A percentile compares a stretch with the other conserved stretches of the same genome.
Evolutionary conservation across 1,284 basidiomycete genomes (phyloP).

Genomic region (Moniliella sp.): DNA sequence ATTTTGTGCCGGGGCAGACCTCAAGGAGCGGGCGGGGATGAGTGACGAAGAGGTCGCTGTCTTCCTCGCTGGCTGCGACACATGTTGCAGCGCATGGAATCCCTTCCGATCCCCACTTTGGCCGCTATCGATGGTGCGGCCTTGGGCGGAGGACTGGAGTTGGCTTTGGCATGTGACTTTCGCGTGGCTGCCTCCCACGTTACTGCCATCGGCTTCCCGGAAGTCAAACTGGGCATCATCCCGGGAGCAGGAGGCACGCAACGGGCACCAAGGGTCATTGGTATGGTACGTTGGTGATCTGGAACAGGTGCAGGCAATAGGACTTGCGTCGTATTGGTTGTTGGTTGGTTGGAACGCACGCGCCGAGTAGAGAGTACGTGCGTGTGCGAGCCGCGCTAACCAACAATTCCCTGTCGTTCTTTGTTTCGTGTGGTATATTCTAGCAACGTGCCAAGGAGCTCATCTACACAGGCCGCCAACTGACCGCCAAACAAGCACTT

Average conservation of each 20-base stretch:
- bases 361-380: conserved; percentile 60
- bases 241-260: no score
- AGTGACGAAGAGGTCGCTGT: conserved; percentile 43
- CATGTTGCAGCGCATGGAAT: conserved; percentile 52
- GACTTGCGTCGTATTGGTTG: no score
- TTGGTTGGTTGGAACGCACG: no score
- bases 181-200: conserved; percentile 51
- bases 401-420: no score
- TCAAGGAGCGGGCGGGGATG: conserved; percentile 61
- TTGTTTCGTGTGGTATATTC: no score
- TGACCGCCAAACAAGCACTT: conserved; percentile 50
- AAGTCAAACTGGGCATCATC: conserved; percentile 69
- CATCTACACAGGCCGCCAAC: conserved; percentile 53
- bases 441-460: conserved; percentile 67
- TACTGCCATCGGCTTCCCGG: conserved; percentile 61
- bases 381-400: conserved; percentile 55
- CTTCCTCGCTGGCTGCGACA: conserved; percentile 58
- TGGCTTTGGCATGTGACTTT: conserved; percentile 67
- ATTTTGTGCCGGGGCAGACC: conserved; percentile 81
- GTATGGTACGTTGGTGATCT: no score
- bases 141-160: conserved; percentile 68
- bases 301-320: no score
- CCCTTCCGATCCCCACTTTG: conserved; percentile 63
- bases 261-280: no score
- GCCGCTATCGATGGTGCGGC: conserved; percentile 81